Conservation (phyloP, 208 protist species). For the Leptomonas pyrrhocoris region DNA sequence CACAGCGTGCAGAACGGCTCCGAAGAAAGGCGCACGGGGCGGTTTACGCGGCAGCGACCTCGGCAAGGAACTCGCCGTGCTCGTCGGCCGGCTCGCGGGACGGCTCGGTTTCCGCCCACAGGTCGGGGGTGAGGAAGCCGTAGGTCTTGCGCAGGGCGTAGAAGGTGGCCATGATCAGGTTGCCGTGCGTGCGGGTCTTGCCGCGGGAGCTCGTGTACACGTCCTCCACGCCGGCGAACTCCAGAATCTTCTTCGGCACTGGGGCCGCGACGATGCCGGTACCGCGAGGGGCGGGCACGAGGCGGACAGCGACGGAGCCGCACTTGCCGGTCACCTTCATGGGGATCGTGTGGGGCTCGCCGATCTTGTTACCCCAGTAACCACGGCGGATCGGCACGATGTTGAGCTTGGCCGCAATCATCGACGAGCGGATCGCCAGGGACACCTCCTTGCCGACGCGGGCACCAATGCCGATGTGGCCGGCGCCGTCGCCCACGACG, state of each 20-base stretch:
- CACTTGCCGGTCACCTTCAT: constrained; percentile 99
- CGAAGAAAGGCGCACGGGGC: not conserved
- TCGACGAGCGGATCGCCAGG: constrained; percentile 98
- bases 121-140: constrained; percentile 98
- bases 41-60: constrained; percentile 43
- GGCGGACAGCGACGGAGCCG: constrained; percentile 97
- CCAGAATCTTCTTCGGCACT: constrained; percentile 98
- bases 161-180: constrained; percentile 99
- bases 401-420: constrained; percentile 98
- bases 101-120: constrained; percentile 95
- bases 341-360: constrained; percentile 99
- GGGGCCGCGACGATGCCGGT: constrained; percentile 98
- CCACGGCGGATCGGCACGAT: constrained; percentile 98
- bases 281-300: constrained; percentile 99
- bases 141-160: constrained; percentile 97
- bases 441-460: constrained; percentile 99
- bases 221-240: constrained; percentile 98
- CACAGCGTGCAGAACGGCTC: not conserved
- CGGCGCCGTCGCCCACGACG: constrained; percentile 98
- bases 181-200: constrained; percentile 98
- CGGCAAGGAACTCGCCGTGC: constrained; percentile 87
- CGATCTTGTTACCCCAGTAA: constrained; percentile 99
- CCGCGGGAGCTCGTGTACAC: constrained; percentile 98
- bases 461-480: constrained; percentile 98
- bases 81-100: constrained; percentile 93